Conservation (phyloP, 2,329 filamentous ascomycete species). For the Colletotrichum lentis region DNA sequence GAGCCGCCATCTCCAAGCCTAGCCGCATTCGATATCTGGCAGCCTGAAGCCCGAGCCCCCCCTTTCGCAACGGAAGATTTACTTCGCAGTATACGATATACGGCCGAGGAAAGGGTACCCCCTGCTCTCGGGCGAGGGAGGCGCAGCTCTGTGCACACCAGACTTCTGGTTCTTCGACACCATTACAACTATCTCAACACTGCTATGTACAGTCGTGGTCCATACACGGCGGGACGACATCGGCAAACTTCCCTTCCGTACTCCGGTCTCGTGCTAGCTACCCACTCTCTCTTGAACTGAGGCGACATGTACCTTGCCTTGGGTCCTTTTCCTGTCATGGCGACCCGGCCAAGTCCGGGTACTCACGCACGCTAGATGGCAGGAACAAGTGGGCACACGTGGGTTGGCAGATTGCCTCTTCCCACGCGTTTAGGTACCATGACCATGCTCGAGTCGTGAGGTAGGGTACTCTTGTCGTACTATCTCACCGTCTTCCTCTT, state of each 20-base stretch:
- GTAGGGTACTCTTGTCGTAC: conserved; percentile 8
- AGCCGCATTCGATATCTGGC: conserved; percentile 30
- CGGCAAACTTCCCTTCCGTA: conserved; percentile 36
- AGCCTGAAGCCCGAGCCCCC: conserved; percentile 29
- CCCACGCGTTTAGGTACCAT: neutral
- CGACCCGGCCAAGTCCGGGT: neutral
- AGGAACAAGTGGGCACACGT: conserved; percentile 19
- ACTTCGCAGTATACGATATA: conserved; percentile 15
- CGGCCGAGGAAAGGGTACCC: conserved; percentile 25
- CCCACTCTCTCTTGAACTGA: conserved; percentile 11
- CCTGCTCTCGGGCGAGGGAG: conserved; percentile 32
- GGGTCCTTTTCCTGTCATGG: conserved; percentile 8
- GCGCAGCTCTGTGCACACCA: conserved; percentile 36
- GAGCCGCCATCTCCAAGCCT: conserved; percentile 11
- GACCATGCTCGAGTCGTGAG: conserved; percentile 3
- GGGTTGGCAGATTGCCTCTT: conserved; percentile 18
- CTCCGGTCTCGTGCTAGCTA: conserved; percentile 16
- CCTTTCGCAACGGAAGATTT: conserved; percentile 22
- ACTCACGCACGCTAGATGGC: conserved; percentile 11
- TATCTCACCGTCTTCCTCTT: conserved; percentile 8
- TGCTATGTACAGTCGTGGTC: conserved; percentile 9
- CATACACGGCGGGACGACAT: conserved; percentile 33
- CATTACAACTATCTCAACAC: neutral
- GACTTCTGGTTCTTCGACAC: conserved; percentile 14
- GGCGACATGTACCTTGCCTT: conserved; percentile 12